Evolutionary conservation across 2,329 filamentous ascomycete species (phyloP), one percentile per base, ranked within the genome.

Genomic region (Talaromyces sp.): DNA sequence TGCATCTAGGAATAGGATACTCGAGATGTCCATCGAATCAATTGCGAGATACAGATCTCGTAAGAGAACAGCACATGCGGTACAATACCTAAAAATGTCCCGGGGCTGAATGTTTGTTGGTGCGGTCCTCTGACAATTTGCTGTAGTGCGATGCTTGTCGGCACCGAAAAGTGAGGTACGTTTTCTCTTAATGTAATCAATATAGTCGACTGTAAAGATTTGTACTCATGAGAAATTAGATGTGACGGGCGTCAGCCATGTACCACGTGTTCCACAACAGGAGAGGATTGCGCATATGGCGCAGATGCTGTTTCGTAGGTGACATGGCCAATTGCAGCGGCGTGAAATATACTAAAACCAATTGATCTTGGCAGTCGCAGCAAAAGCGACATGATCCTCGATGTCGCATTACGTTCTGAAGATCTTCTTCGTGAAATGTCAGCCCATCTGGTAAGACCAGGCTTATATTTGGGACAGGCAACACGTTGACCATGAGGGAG

Each of bases 301-400:
- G 66, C 69, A n/a, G 73, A 75, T 61, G 66, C 73, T 10, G 66
- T 70, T 50, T 69, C 73, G 73, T 74, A 45, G 52, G 72, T 69
- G 49, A 50, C 19, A 63, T 56, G 7, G 6, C 22, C 11, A 27
- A 64, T 27, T 13, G 13, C 31, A n/a, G 3, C 19, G 22, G 17
- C n/a, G 50, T 50, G 17, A 35, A 15, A 13, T 37, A 17, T 13
- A 33, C 35, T 13, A 13, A 35, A 13, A n/a, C 60, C n/a, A 33
- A 17, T 43, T 22, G 13, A 54, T 13, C 10, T 47, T 37, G 1
- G 5, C 37, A 83, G 79, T 54, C 77, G 82, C 66, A 82, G 82
- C 35, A 85, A 85, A 69, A 83, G 79, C 50, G 83, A 85, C 65
- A 72, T 84, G 56, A 84, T 85, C 25, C 77, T 85, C 2, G 82